A percentile compares a stretch with the other conserved stretches of the same genome.
phyloP scores from a whole-genome alignment of 2,329 filamentous ascomycete genomes.

The Zarea fungicola region DNA sequence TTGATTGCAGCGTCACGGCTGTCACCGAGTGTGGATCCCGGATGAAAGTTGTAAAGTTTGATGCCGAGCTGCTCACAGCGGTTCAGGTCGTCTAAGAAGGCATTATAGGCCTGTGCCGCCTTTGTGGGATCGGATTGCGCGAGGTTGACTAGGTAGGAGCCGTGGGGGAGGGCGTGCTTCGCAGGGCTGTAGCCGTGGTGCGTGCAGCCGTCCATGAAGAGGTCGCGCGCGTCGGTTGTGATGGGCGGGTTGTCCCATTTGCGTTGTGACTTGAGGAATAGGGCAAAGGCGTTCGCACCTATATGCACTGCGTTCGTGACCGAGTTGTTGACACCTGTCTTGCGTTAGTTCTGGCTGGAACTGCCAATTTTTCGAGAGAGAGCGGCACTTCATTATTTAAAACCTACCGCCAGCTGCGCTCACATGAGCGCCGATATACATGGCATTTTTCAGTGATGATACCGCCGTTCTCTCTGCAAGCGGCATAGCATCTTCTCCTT shows the following conservation, averaged over 20 bases:
- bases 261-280: constrained; percentile 93
- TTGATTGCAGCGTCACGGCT: constrained; percentile 64
- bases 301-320: constrained; percentile 73
- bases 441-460: constrained; percentile 56
- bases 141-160: constrained; percentile 93
- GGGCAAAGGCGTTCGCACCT: constrained; percentile 86
- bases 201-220: constrained; percentile 65
- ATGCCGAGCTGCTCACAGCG: constrained; percentile 86
- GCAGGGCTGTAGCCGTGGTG: constrained; percentile 66
- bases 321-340: constrained; percentile 77
- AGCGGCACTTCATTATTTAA: neutral
- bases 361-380: too few relatives aligned
- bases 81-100: constrained; percentile 81
- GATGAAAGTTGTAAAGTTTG: constrained; percentile 95
- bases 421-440: constrained; percentile 91
- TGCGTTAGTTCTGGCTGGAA: neutral
- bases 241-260: constrained; percentile 88
- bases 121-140: constrained; percentile 77
- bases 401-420: constrained; percentile 74
- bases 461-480: constrained; percentile 63
- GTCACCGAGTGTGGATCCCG: constrained; percentile 71
- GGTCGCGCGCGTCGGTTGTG: constrained; percentile 57
- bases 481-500: constrained; percentile 47
- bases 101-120: constrained; percentile 76
- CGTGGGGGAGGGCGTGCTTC: constrained; percentile 80